A percentile compares a stretch with the other conserved stretches of the same genome.
Evolutionary conservation across 257 asterid genomes (phyloP).

Genomic region (Scutellaria baicalensis): DNA sequence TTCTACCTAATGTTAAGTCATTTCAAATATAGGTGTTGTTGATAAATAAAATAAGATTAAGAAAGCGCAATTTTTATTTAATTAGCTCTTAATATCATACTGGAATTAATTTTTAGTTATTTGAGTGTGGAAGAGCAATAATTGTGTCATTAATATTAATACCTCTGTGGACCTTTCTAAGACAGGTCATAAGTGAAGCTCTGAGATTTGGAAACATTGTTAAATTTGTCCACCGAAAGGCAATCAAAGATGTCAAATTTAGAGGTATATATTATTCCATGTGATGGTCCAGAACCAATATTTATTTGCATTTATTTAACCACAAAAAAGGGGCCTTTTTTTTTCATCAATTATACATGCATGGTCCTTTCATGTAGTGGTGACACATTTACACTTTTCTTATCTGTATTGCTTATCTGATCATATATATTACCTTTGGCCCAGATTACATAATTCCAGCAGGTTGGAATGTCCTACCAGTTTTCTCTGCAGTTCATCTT

Average conservation of each 20-base stretch:
- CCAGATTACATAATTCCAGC: conserved; percentile 66
- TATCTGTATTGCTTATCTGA: neutral
- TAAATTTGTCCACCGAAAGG: conserved; percentile 89
- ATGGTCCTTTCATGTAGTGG: conserved; percentile 23
- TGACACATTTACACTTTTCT: conserved; percentile 9
- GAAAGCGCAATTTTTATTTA: too few species aligned
- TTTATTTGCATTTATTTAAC: neutral
- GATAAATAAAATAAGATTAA: too few species aligned
- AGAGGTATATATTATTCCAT: conserved; percentile 32
- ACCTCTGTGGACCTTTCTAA: conserved; percentile 19
- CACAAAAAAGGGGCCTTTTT: neutral
- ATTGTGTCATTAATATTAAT: conserved; percentile 9
- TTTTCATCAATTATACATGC: conserved; percentile 30
- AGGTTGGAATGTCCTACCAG: conserved; percentile 86
- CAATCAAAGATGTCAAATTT: conserved; percentile 67
- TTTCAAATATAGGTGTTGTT: neutral
- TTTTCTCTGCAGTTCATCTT: conserved; percentile 71
- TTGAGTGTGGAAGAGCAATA: conserved; percentile 10
- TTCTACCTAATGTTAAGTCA: neutral
- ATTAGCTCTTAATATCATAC: neutral
- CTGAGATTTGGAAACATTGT: conserved; percentile 80
- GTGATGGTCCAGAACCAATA: neutral
- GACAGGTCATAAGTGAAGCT: conserved; percentile 82
- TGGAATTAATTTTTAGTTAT: neutral
- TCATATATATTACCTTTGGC: neutral